These are phyloP conservation scores for Nitzschia sp. DNA, from an alignment of 108 stramenopile species.

Conservation along the genomic window DNA sequence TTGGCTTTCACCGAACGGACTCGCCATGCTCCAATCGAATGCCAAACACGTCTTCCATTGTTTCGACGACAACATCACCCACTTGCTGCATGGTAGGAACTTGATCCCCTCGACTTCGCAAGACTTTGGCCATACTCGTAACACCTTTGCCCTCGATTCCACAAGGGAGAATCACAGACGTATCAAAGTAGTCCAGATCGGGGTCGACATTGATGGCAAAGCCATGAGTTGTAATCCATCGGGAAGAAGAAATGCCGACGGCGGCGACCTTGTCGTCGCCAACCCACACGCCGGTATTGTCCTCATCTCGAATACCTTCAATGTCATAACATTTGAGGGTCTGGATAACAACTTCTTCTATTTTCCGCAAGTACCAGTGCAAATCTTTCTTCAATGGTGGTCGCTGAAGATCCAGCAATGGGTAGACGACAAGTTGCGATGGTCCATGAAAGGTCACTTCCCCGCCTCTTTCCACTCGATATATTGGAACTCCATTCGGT, in stretches of 20 bases:
- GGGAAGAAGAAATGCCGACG: constrained; percentile 85
- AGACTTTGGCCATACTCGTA: constrained; percentile 66
- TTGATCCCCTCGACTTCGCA: constrained; percentile 33
- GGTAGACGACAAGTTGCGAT: constrained; percentile 95
- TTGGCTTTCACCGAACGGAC: background rate
- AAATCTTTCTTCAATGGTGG: constrained; percentile 78
- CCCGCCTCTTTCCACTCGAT: constrained; percentile 94
- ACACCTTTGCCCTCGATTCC: constrained; percentile 84
- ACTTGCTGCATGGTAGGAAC: constrained; percentile 35
- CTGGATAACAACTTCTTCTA: constrained; percentile 92
- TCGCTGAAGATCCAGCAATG: constrained; percentile 82
- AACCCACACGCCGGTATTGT: constrained; percentile 83
- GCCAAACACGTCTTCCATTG: constrained; percentile 39
- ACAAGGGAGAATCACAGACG: constrained; percentile 72
- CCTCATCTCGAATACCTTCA: constrained; percentile 55
- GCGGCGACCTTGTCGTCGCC: constrained; percentile 88
- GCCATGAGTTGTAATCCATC: constrained; percentile 98
- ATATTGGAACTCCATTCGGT: constrained; percentile 76
- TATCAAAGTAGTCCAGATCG: constrained; percentile 76
- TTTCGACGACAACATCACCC: constrained; percentile 25
- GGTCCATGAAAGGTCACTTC: constrained; percentile 99
- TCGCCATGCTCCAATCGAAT: constrained; percentile 6
- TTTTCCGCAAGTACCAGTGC: constrained; percentile 91
- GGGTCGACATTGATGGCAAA: constrained; percentile 95
- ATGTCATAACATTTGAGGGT: constrained; percentile 66